Evolutionary conservation across 2,329 filamentous ascomycete species (phyloP).

Genomic region (Hypocreales sp.): DNA sequence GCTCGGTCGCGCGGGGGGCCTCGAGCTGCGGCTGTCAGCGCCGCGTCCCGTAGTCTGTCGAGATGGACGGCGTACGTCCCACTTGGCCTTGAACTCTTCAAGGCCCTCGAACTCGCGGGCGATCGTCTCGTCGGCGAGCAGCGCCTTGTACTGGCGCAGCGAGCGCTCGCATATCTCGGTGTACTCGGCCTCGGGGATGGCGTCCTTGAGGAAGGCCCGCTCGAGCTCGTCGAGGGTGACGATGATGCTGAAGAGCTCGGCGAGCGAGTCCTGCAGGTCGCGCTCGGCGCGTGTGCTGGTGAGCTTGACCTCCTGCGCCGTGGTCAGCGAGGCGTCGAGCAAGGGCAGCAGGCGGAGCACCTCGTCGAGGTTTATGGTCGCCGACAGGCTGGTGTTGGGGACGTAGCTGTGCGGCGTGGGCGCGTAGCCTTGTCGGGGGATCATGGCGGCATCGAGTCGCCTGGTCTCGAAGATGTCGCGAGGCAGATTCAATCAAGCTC

Average conservation of each 20-base stretch:
- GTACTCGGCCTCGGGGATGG: slow-evolving; percentile 80
- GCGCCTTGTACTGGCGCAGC: slow-evolving; percentile 92
- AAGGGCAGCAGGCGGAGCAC: slow-evolving; percentile 27
- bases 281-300: slow-evolving; percentile 75
- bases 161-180: slow-evolving; percentile 91
- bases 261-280: slow-evolving; percentile 87
- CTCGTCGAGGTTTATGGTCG: slow-evolving; percentile 88
- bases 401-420: slow-evolving; percentile 86
- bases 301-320: slow-evolving; percentile 75
- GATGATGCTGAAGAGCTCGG: slow-evolving; percentile 95
- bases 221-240: slow-evolving; percentile 90
- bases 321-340: slow-evolving; percentile 3
- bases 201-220: slow-evolving; percentile 93
- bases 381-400: slow-evolving; percentile 66
- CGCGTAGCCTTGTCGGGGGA: slow-evolving; percentile 58
- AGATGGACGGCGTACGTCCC: too few relatives aligned
- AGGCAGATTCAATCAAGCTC: too few relatives aligned
- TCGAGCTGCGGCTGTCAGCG: slow-evolving; percentile 50
- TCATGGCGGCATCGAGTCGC: slow-evolving; percentile 26
- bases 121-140: slow-evolving; percentile 82
- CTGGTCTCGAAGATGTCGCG: background rate
- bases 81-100: slow-evolving; percentile 80
- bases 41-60: too few relatives aligned
- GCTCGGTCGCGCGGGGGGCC: slow-evolving; percentile 84
- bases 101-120: slow-evolving; percentile 73